Evolutionary conservation across 441 rosid species (phyloP).

Genomic region (Breynia disticha): DNA sequence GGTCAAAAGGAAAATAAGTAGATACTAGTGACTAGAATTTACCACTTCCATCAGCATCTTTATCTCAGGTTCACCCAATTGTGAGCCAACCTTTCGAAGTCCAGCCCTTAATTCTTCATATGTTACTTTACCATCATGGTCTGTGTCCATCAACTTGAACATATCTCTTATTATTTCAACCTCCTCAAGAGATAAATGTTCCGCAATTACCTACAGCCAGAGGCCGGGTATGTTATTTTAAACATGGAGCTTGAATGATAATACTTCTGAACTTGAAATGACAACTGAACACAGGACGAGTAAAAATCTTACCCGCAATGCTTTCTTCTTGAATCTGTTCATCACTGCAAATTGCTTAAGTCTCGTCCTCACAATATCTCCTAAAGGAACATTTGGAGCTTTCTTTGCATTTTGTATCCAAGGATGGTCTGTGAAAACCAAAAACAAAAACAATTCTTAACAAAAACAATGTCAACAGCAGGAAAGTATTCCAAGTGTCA

Average conservation of each 20-base stretch:
- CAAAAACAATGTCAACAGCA: background rate
- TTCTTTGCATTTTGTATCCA: conserved; percentile 94
- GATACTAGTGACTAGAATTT: conserved; percentile 13
- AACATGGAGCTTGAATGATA: conserved; percentile 6
- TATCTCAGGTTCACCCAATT: conserved; percentile 86
- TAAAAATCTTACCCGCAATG: conserved; percentile 52
- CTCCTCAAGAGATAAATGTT: conserved; percentile 74
- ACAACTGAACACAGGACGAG: conserved; percentile 5
- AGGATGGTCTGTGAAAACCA: conserved; percentile 48
- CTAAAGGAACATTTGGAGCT: conserved; percentile 91
- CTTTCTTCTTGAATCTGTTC: conserved; percentile 93
- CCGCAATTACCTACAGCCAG: conserved; percentile 76
- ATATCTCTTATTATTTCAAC: conserved; percentile 88
- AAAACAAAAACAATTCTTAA: conserved; percentile 12
- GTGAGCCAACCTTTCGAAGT: conserved; percentile 88
- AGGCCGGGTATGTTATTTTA: conserved; percentile 5
- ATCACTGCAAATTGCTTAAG: conserved; percentile 87
- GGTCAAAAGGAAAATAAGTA: background rate
- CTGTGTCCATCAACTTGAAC: conserved; percentile 81
- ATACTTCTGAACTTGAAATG: conserved; percentile 5
- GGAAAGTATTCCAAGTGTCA: background rate
- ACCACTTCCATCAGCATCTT: conserved; percentile 98
- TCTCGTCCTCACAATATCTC: conserved; percentile 87
- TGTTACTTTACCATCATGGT: conserved; percentile 73
- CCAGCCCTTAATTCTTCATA: conserved; percentile 77